Evolutionary conservation across 371 early-diverging fungal genomes (phyloP).

Genomic region (Mortierella sp.): DNA sequence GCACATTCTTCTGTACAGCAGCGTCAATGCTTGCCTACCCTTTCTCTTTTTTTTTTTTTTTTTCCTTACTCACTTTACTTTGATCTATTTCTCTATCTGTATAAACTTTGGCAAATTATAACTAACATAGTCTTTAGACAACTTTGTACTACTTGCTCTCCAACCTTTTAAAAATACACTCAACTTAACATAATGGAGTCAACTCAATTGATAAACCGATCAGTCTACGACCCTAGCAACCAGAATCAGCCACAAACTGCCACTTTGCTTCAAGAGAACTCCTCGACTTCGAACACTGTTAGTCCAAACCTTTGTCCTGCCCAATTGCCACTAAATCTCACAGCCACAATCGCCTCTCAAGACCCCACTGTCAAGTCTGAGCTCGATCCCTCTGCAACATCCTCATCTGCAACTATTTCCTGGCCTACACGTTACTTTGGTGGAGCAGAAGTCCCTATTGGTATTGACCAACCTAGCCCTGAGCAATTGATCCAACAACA

Average conservation of each 20-base stretch:
- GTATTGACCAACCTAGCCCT: conserved; percentile 34
- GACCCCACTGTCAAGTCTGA: conserved; percentile 21
- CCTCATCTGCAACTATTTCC: conserved; percentile 9
- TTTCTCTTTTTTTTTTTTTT: not conserved
- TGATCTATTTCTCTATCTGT: not conserved
- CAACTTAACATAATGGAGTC: conserved; percentile 11
- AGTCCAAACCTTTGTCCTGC: not conserved
- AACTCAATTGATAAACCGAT: conserved; percentile 12
- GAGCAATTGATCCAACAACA: conserved; percentile 54
- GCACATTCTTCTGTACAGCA: conserved; percentile 10
- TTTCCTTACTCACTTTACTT: not conserved
- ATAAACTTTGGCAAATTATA: not conserved
- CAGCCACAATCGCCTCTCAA: conserved; percentile 11
- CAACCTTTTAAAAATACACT: not conserved
- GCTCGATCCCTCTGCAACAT: conserved; percentile 14
- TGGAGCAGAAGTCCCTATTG: conserved; percentile 27
- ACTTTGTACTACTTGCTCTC: not conserved
- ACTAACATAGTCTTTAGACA: not conserved
- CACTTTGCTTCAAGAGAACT: conserved; percentile 3
- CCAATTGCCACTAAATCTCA: conserved; percentile 5
- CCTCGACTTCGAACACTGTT: not conserved
- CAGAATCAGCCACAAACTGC: conserved; percentile 11
- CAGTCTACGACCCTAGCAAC: conserved; percentile 10
- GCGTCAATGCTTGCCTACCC: not conserved
- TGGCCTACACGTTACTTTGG: conserved; percentile 31